Conservation (phyloP, 192 early-diverging fungal genomes). For the Bifiguratus adelaidae region DNA sequence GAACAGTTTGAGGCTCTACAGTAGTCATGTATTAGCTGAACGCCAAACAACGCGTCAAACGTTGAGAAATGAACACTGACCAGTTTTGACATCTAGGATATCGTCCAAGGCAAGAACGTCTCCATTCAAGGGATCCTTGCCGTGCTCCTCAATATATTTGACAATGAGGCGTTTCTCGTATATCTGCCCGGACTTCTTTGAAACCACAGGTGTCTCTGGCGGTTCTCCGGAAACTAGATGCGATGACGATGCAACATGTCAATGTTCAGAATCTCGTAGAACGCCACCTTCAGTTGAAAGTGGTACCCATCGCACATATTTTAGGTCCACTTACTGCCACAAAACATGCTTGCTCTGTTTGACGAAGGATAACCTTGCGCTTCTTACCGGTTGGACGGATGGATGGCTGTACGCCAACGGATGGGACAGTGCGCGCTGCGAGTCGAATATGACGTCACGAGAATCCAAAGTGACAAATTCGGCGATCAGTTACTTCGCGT, state of each 20-base stretch:
- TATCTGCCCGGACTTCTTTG: slow-evolving; percentile 69
- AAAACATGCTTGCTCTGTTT: neutral
- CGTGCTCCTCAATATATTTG: slow-evolving; percentile 79
- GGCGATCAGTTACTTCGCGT: too few species aligned
- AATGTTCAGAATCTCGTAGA: neutral
- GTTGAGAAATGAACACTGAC: slow-evolving; percentile 20
- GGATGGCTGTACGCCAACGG: too few species aligned
- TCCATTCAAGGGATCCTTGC: slow-evolving; percentile 72
- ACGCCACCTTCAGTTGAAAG: neutral
- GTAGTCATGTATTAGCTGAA: neutral
- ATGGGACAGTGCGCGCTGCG: too few species aligned
- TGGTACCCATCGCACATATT: neutral
- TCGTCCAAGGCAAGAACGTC: slow-evolving; percentile 61
- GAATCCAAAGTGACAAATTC: too few species aligned
- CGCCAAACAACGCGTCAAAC: neutral
- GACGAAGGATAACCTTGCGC: neutral
- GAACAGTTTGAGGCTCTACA: slow-evolving; percentile 48
- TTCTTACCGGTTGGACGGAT: too few species aligned
- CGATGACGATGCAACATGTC: neutral
- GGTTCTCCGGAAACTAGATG: slow-evolving; percentile 83
- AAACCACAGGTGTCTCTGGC: slow-evolving; percentile 82
- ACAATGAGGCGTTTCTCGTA: slow-evolving; percentile 82
- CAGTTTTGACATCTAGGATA: slow-evolving; percentile 56
- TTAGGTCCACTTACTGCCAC: neutral
- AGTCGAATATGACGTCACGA: too few species aligned